Percentiles rank a stretch among this genome's conserved stretches.
phyloP scores from a whole-genome alignment of 2,329 filamentous ascomycete species.

The Ceratocystis huliohia region DNA sequence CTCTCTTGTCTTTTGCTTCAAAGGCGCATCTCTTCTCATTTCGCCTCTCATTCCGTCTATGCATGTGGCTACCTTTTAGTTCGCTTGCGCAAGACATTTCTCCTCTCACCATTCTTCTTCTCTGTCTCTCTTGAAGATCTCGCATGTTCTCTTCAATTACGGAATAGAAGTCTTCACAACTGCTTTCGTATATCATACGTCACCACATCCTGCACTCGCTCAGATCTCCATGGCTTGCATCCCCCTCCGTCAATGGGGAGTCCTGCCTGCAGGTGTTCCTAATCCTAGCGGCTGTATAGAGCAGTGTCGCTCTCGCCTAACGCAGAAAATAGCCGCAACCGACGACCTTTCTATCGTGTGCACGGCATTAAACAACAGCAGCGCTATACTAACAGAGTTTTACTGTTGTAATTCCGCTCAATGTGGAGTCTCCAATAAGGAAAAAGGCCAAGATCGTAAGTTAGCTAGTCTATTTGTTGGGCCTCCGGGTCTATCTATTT shows the following conservation, averaged over 20 bases:
- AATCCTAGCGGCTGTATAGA: slow-evolving; percentile 17
- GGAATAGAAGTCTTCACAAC: background rate
- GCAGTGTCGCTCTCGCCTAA: slow-evolving; percentile 18
- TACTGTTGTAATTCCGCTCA: slow-evolving; percentile 22
- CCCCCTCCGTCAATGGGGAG: background rate
- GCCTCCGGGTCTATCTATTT: background rate
- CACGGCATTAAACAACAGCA: slow-evolving; percentile 2
- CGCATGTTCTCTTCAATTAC: background rate
- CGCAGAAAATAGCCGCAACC: slow-evolving; percentile 11
- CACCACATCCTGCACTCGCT: background rate
- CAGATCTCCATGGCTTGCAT: background rate
- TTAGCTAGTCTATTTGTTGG: background rate
- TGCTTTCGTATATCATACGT: background rate
- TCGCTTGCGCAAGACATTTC: slow-evolving; percentile 8
- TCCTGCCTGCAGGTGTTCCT: slow-evolving; percentile 20
- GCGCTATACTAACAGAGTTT: slow-evolving; percentile 9
- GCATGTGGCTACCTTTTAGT: background rate
- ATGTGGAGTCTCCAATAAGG: slow-evolving; percentile 20
- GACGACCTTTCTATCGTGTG: slow-evolving; percentile 17
- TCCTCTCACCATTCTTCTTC: background rate
- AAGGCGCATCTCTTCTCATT: slow-evolving; percentile 1
- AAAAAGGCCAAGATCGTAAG: slow-evolving; percentile 20
- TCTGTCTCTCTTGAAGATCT: background rate
- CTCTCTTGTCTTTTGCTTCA: background rate
- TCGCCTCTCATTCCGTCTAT: background rate